A percentile compares a stretch with the other conserved stretches of the same genome.
phyloP scores from a whole-genome alignment of 805 yeast genomes.

The Cyberlindnera xylosilytica region DNA sequence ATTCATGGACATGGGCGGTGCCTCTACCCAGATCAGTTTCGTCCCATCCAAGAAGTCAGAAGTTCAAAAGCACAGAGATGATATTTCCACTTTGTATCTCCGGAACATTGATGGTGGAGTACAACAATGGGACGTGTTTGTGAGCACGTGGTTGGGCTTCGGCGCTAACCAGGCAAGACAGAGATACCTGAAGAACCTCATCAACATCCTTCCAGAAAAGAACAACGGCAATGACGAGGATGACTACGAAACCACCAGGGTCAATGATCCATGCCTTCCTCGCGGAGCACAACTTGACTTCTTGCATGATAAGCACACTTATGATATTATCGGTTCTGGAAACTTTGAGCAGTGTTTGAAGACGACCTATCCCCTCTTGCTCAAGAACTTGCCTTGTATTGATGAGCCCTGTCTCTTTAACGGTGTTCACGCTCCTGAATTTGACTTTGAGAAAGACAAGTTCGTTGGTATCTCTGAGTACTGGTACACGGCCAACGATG shows the following conservation, averaged over 20 bases:
- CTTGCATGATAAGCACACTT: slow-evolving; percentile 43
- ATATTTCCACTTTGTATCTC: slow-evolving; percentile 62
- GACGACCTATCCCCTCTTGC: slow-evolving; percentile 69
- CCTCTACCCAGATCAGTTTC: slow-evolving; percentile 94
- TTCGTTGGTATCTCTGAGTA: slow-evolving; percentile 95
- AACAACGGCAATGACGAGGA: slow-evolving; percentile 46
- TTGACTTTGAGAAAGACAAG: slow-evolving; percentile 74
- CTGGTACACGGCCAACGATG: slow-evolving; percentile 95
- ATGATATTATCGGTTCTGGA: slow-evolving; percentile 70
- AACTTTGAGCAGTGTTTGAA: slow-evolving; percentile 70
- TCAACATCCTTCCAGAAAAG: slow-evolving; percentile 46
- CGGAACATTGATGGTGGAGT: slow-evolving; percentile 67
- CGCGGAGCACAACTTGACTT: slow-evolving; percentile 50
- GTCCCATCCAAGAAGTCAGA: slow-evolving; percentile 70
- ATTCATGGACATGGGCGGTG: slow-evolving; percentile 99
- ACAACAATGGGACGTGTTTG: slow-evolving; percentile 83
- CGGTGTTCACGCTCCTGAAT: slow-evolving; percentile 90
- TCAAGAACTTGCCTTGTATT: slow-evolving; percentile 76
- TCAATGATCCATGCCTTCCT: slow-evolving; percentile 83
- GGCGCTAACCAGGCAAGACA: slow-evolving; percentile 93
- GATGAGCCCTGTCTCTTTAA: slow-evolving; percentile 91
- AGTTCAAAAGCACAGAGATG: slow-evolving; percentile 63
- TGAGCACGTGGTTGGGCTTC: slow-evolving; percentile 95
- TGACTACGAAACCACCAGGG: slow-evolving; percentile 33
- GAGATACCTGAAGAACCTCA: slow-evolving; percentile 60